phyloP scores from a whole-genome alignment of 768 basidiomycete species.

The Symmetrospora coprosmae region DNA sequence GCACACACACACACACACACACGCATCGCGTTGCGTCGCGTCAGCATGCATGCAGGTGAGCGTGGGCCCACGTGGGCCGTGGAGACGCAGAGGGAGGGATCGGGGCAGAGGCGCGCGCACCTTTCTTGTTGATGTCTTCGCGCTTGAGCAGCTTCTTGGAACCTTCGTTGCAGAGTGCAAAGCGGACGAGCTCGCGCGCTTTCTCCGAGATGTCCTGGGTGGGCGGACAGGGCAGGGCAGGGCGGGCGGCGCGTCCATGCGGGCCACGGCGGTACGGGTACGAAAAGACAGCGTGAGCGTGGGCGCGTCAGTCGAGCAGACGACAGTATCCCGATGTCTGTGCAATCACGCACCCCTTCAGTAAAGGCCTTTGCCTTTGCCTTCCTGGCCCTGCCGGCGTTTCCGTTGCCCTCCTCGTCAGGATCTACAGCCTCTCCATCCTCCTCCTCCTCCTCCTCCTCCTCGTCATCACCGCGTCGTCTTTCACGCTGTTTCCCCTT shows the following conservation, averaged over 20 bases:
- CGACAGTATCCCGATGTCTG: neutral
- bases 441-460: neutral
- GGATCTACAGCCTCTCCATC: neutral
- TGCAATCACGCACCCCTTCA: neutral
- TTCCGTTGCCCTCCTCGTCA: neutral
- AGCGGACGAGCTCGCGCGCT: constrained; percentile 8
- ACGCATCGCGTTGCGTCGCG: too few species aligned
- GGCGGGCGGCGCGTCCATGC: neutral
- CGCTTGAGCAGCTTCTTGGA: constrained; percentile 1
- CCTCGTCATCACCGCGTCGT: neutral
- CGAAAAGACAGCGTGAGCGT: too few species aligned
- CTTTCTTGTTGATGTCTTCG: constrained; percentile 22
- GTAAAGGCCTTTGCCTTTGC: neutral
- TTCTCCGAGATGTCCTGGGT: constrained; percentile 10
- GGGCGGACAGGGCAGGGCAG: neutral
- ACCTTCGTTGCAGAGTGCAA: constrained; percentile 18
- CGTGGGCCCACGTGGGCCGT: too few species aligned
- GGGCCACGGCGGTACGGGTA: neutral
- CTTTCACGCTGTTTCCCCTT: neutral
- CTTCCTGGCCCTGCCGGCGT: neutral
- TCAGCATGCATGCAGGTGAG: constrained; percentile 11
- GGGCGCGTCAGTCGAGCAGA: neutral
- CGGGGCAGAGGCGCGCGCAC: too few species aligned
- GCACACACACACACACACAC: too few species aligned
- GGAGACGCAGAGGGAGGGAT: too few species aligned